Evolutionary conservation across 2,329 filamentous ascomycete genomes (phyloP), one percentile per base, ranked within the genome.

Genomic region (Cercospora sesami): DNA sequence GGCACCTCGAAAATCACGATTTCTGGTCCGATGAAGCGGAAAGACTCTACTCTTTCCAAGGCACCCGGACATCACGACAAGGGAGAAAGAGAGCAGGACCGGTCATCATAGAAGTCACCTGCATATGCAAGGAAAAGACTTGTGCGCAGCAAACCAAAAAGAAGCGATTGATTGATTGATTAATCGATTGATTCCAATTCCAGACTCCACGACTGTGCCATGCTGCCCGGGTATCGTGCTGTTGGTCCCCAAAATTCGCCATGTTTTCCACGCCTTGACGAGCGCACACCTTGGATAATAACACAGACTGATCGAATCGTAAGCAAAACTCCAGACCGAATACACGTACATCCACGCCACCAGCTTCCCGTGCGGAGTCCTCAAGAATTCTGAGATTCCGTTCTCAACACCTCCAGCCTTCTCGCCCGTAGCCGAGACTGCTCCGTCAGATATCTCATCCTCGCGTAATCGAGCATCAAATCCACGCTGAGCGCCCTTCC

Each of bases 401-500:
- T 48, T 23, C 30, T 26, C 60, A 62, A 48, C 5, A 14, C 60
- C 36, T 62, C 60, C 39, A 62, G 45, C 39, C 60, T 33, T 18
- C 60, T 45, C 30, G 60, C 60, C 7, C 39, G 23, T 18, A 62
- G 21, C n/a, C 60, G 60, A 14, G 60, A 26, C 60, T 62, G 60
- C 21, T 62, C 60, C n/a, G 42, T 62, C 33, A 62, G 26, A 21
- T 62, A 45, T 28, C 39, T 51, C 33, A 10, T 51, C 26, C 60
- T 26, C 21, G 36, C 60, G 4, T 51, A 8, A 45, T 62, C 60
- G 36, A 51, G 10, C 36, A 62, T 62, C 26, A 62, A 28, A 62
- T 51, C 60, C 60, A 62, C 60, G 23, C 36, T 48, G n/a, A 62
- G 39, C 26, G 60, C 39, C 60, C 42, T 26, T 12, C 60, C 60